Evolutionary conservation across 2,329 filamentous ascomycete genomes (phyloP).

Genomic region (Periconia sp.): DNA sequence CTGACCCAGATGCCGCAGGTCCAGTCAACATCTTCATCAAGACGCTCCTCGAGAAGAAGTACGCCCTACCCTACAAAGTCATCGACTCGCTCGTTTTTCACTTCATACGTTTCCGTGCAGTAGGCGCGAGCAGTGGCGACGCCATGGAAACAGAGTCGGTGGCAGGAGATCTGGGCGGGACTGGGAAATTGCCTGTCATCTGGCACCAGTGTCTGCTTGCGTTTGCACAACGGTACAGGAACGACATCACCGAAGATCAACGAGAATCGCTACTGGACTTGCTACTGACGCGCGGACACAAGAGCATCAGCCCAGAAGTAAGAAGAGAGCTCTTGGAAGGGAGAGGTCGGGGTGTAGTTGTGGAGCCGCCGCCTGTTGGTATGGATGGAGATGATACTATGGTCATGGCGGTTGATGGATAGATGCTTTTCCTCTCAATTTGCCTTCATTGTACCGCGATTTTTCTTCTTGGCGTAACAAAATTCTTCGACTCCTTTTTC

Average conservation of each 20-base stretch:
- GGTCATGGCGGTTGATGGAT: conserved; percentile 56
- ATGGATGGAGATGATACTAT: conserved; percentile 90
- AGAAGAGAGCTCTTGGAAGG: conserved; percentile 85
- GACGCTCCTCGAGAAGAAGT: conserved; percentile 92
- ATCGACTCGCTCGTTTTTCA: conserved; percentile 95
- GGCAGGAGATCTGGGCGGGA: conserved; percentile 47
- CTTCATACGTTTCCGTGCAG: conserved; percentile 83
- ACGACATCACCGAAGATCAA: conserved; percentile 95
- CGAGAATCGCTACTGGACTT: conserved; percentile 88
- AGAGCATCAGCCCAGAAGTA: conserved; percentile 87
- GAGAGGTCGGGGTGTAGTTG: conserved; percentile 75
- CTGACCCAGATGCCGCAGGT: conserved; percentile 81
- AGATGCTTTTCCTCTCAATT: background rate
- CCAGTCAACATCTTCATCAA: conserved; percentile 96
- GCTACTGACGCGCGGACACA: conserved; percentile 80
- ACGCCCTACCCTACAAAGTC: conserved; percentile 91
- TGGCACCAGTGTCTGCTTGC: conserved; percentile 94
- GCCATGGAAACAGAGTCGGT: conserved; percentile 49
- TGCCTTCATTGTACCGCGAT: background rate
- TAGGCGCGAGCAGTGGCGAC: conserved; percentile 63
- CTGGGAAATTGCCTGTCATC: conserved; percentile 77
- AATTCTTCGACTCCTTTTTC: background rate
- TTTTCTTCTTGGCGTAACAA: background rate
- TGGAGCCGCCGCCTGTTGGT: conserved; percentile 59
- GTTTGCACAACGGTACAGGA: conserved; percentile 92